Base-by-base conservation (phyloP, 139 green algal species). In the Diplosphaera chodatii region DNA sequence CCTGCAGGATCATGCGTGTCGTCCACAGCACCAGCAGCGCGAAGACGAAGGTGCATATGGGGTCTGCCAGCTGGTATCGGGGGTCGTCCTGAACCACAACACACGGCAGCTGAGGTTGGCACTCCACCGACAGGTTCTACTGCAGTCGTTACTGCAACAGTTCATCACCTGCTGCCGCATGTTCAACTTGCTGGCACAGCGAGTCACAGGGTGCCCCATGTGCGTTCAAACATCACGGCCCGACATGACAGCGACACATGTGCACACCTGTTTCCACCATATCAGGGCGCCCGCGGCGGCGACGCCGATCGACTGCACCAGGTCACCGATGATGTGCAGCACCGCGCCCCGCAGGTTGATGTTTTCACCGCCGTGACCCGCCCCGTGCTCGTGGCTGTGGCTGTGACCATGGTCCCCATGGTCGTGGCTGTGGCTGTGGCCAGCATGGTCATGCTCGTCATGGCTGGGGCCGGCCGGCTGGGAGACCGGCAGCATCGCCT, bases 41-140 rank as follows among this genome's bases (percentile, higher is more conserved):
- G 77, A 98, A 98, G 1, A 96, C 1, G 63, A 98, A 95, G 21
- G 93, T 98, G 84, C 93, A 98, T 59, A 98, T 87, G 40, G 91
- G 91, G 75, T 96, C 91, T 6, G 83, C 89, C 3, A 88, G 70
- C 56, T 66, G 32, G 70, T 67, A 80, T 4, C 71, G 40, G 22
- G 70, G 70, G 37, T 74, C 72, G 32, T 77, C 77, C 65, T 80
- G 64, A 40, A 63, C 3, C 64, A n/a, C 13, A 59, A 4, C 4
- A 18, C 16, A n/a, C 18, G 25, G 3, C 10, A 5, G 8, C 10
- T 3, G 25, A 18, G 16, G 3, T 3, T 10, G 3, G 22, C 48
- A 21, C 48, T 10, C 48, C 8, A 59, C 3, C 25, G 48, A 10
- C 48, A n/a, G 48, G 48, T n/a, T 21, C 37, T n/a, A n/a, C n/a